phyloP scores from a whole-genome alignment of 768 basidiomycete genomes.

The Mycena metata region DNA sequence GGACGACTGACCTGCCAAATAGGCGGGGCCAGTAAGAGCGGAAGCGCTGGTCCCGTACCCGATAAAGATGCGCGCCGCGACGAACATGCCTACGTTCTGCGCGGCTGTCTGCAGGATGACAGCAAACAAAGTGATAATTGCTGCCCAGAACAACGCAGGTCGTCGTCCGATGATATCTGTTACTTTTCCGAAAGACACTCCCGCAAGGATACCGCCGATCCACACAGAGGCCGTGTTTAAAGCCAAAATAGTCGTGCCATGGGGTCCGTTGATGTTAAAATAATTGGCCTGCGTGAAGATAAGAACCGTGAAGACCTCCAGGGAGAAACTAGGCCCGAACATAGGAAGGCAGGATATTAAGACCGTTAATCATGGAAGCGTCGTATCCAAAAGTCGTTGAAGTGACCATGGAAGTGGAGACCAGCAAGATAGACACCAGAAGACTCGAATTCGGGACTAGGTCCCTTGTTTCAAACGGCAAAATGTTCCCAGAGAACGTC shows the following conservation, averaged over 20 bases:
- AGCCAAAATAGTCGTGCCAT: constrained; percentile 13
- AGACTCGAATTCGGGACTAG: constrained; percentile 31
- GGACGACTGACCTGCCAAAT: constrained; percentile 31
- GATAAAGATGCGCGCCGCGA: constrained; percentile 40
- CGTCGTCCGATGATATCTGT: constrained; percentile 41
- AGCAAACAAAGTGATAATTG: constrained; percentile 38
- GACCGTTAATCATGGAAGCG: constrained; percentile 33
- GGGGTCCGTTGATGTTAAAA: constrained; percentile 27
- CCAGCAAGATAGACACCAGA: constrained; percentile 30
- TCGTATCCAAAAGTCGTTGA: constrained; percentile 39
- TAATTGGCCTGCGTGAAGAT: neutral
- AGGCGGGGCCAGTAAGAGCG: constrained; percentile 40
- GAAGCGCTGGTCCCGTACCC: constrained; percentile 42
- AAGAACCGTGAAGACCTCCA: no score
- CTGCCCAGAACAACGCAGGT: constrained; percentile 41
- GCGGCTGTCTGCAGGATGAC: constrained; percentile 41
- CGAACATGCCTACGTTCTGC: constrained; percentile 43
- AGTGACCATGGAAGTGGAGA: constrained; percentile 30
- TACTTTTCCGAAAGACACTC: constrained; percentile 39
- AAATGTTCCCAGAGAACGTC: constrained; percentile 28
- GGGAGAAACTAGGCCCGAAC: no score
- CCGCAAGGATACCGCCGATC: constrained; percentile 44
- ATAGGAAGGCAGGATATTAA: constrained; percentile 42
- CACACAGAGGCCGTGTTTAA: constrained; percentile 41
- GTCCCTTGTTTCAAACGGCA: constrained; percentile 34